Base-by-base conservation (phyloP, 129 eudicot species). In the Deinandra increscens region DNA sequence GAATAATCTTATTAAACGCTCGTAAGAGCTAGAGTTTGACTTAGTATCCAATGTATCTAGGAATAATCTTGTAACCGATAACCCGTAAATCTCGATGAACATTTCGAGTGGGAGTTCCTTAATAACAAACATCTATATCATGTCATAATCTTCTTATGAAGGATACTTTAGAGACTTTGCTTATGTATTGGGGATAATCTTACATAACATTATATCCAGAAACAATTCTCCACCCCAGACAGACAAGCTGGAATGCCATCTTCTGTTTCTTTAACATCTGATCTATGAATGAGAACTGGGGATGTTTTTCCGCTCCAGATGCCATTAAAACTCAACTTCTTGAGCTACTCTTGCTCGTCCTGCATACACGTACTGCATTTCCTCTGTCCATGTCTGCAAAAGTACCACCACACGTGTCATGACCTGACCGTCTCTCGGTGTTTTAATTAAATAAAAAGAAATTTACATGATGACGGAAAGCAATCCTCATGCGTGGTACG, bases 341-440 rank as follows among this genome's bases (percentile, higher is more conserved):
- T 85, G 77, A 7, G 98, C 86, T 55, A 93, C 71, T 72, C 69
- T 73, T 11, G 89, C 87, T 64, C 78, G 81, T 65, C 95, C 98
- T 10, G 78, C 68, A 76, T 86, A 93, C 48, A 93, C 88, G 37
- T 84, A 87, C 74, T 85, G 91, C 93, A 93, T 87, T 79, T 93
- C 98, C 50, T 88, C 98, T 42, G 80, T 80, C 98, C 98, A 93
- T 64, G 97, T 93, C 97, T 93, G 86, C 76, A 80, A 66, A 39
- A 26, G 44, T 67, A 59, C 67, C 20, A 64, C 37, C 13, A 20
- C 9, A 22, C 14, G 39, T 10, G 12, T 17, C 3, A 10, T 7
- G 1, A 36, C 31, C 20, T 7, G 1, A 36, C 31, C 20, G 14
- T 34, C 2, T 22, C 23, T 10, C 31, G 3, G 17, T 20, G 10